Percentiles rank a stretch among this genome's conserved stretches.
These are phyloP conservation scores for Colletotrichum simmondsii DNA, from an alignment of 2,329 filamentous ascomycete genomes.

Conservation along the genomic window DNA sequence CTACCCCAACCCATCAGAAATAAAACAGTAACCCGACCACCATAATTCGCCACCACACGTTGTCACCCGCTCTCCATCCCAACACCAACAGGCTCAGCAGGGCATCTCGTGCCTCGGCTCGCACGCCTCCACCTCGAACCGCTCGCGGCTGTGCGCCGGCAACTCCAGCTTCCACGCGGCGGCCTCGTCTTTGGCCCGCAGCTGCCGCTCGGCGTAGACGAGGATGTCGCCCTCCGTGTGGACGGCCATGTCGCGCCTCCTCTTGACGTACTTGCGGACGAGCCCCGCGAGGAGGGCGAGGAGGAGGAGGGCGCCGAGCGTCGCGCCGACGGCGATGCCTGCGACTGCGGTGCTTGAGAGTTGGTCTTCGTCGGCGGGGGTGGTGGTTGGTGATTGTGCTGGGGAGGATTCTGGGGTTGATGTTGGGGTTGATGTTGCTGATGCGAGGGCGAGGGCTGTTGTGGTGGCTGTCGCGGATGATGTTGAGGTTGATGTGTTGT, in stretches of 20 bases:
- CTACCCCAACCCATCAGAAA: too few relatives aligned
- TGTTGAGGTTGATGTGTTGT: not conserved
- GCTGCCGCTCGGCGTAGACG: slow-evolving; percentile 5
- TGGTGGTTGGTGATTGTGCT: not conserved
- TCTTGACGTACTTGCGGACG: not conserved
- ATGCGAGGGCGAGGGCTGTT: not conserved
- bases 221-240: slow-evolving; percentile 3
- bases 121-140: not conserved
- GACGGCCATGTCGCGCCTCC: not conserved
- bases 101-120: not conserved
- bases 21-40: too few relatives aligned
- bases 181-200: not conserved
- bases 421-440: not conserved
- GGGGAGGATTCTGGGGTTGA: not conserved
- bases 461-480: not conserved
- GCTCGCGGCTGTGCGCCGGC: not conserved
- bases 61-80: not conserved
- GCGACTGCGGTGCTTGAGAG: not conserved
- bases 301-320: not conserved
- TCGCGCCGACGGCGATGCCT: not conserved
- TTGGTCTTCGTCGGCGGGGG: not conserved
- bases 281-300: not conserved
- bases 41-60: not conserved
- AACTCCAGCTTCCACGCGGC: not conserved
- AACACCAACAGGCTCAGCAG: not conserved